Evolutionary conservation across 2,329 filamentous ascomycete species (phyloP), one percentile per base, ranked within the genome.

Genomic region (Neopestalotiopsis sp.): DNA sequence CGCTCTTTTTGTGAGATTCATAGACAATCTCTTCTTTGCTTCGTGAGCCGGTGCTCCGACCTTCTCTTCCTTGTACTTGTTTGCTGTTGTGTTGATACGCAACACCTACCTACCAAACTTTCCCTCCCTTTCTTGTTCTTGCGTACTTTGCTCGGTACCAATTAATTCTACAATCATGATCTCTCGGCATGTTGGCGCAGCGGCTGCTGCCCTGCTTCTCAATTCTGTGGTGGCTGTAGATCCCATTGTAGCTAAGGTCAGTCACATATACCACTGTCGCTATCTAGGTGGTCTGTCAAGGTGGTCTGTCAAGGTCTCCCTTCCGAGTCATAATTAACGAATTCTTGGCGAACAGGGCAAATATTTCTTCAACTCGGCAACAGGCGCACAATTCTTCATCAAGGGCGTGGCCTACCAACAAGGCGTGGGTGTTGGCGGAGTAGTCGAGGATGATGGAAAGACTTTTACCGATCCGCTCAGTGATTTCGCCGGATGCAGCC

Each of bases 341-440:
- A 10, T 20, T 4, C 57, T 49, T 28, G 32, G 38, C 64, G 9
- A n/a, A 38, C 20, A 70, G 69, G 70, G 70, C 45, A 59, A 68
- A 65, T 70, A 71, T 56, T 92, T 94, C 85, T 94, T 92, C 84
- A 91, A 90, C 81, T 87, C 90, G 79, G 49, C 62, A 32, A 88
- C 84, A 40, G 72, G 72, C 60, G 69, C 71, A 10, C 72, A 74
- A 66, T 74, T 74, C 78, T 91, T 88, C 82, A 92, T 94, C 77
- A 87, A 86, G 72, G 92, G 92, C 81, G 84, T 94, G 74, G 92
- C 92, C 73, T 94, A 94, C 80, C 92, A 94, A 82, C 86, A 90
- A 81, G 89, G 90, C 72, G 76, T 80, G 69, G 81, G 79, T 73
- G 78, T 81, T 60, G 80, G 82, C 63, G 80, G 83, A 70, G 70